phyloP scores from a whole-genome alignment of 2,329 filamentous ascomycete species.

The Nigrospora oryzae region DNA sequence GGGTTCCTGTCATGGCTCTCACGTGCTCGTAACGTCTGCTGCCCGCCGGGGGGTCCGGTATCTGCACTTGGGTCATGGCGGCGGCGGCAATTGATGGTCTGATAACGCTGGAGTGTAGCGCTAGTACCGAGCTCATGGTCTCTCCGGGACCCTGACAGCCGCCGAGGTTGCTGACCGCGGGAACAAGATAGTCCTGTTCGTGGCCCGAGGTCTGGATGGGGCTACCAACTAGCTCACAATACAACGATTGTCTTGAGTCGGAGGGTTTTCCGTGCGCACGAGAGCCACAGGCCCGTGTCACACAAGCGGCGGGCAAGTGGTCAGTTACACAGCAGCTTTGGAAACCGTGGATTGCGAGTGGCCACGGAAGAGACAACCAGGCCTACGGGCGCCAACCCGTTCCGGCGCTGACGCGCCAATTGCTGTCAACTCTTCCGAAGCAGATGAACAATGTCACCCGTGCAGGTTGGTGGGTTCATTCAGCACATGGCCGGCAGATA shows the following conservation, averaged over 20 bases:
- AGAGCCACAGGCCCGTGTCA: background rate
- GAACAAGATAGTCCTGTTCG: no score
- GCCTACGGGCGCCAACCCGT: background rate
- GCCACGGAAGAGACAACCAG: background rate
- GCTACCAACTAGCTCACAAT: background rate
- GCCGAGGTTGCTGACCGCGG: no score
- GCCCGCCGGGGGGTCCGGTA: conserved; percentile 31
- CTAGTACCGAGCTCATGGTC: no score
- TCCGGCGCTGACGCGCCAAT: background rate
- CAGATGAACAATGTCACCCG: background rate
- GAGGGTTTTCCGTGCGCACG: background rate
- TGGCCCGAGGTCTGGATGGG: no score
- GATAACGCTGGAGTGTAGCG: no score
- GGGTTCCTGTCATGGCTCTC: no score
- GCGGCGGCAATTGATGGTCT: no score
- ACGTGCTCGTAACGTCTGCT: conserved; percentile 2
- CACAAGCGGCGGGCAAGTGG: background rate
- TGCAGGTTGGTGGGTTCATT: background rate
- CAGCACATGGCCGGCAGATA: conserved; percentile 1
- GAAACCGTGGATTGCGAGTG: background rate
- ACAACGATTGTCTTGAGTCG: background rate
- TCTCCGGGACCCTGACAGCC: no score
- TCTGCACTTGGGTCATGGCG: conserved; percentile 32
- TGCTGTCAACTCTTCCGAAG: background rate
- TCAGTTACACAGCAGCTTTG: background rate